Evolutionary conservation across 495 filamentous ascomycete species (phyloP).

Genomic region (Opeltia flavorubescens): DNA sequence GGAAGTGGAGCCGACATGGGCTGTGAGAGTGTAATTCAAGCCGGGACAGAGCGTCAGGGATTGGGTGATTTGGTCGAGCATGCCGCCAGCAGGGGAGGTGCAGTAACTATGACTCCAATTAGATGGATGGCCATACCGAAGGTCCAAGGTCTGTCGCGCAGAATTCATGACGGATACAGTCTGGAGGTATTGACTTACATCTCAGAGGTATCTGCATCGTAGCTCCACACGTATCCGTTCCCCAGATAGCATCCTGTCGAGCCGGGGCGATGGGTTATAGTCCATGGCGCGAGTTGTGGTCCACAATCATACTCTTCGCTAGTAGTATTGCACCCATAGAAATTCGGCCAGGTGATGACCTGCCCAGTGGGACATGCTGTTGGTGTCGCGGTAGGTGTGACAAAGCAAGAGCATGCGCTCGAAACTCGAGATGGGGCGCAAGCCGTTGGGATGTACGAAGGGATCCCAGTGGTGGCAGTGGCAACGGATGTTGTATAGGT

Average conservation of each 20-base stretch:
- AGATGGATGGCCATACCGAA: too few relatives aligned
- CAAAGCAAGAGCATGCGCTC: constrained; percentile 1
- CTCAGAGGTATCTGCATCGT: background rate
- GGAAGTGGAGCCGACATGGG: background rate
- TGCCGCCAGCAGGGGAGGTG: background rate
- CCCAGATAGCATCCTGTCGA: background rate
- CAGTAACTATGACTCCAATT: background rate
- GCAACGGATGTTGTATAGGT: background rate
- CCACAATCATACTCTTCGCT: background rate
- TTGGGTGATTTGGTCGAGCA: background rate
- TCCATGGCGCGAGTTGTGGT: background rate
- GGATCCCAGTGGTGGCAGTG: constrained; percentile 3
- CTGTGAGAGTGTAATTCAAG: background rate
- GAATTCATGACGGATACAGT: too few relatives aligned
- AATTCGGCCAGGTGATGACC: background rate
- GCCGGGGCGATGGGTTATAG: background rate
- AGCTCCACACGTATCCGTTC: background rate
- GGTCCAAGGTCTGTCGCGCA: too few relatives aligned
- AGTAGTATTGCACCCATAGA: background rate
- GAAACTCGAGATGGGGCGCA: background rate
- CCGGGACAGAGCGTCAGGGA: background rate
- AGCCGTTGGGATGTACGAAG: background rate
- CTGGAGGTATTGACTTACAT: background rate
- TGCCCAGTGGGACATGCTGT: background rate
- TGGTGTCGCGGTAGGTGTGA: background rate